Evolutionary conservation across 139 green algal genomes (phyloP), one percentile per base, ranked within the genome.

Genomic region (Ettlia oleoabundans): DNA sequence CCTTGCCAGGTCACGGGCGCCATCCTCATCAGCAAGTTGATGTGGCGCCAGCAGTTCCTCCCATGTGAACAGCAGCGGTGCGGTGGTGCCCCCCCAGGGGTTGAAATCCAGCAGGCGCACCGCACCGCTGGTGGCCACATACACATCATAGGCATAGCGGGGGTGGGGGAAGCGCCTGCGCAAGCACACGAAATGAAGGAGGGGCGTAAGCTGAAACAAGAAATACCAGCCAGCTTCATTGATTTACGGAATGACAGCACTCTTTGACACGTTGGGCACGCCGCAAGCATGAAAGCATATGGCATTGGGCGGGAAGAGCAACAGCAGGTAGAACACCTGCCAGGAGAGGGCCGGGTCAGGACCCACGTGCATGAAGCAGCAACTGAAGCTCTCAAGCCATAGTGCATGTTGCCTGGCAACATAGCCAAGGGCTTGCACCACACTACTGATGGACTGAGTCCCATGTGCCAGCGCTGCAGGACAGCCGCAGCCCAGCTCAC

Each of bases 41-140:
- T n/a, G n/a, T n/a, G n/a, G n/a, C 51, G 47, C n/a, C 35, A n/a
- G n/a, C 38, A 96, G 87, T 55, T 95, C 89, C 41, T 92, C 79
- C 95, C 95, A 98, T 26, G 80, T 79, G 84, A 97, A 99, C 10
- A 99, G 88, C 74, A 98, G 90, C 19, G 96, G 93, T 0, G 90
- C 88, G 13, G 96, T 98, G 30, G 90, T 92, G 66, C 85, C 89
- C 13, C 89, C 86, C 37, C 92, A 81, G 0, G 95, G 92, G 84
- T 98, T 98, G 82, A 99, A 94, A 87, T 99, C 96, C 26, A 99
- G 9, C 7, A 99, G 71, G 28, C 87, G 87, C 1, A 97, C 87
- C 1, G 83, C 71, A 28, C 72, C 70, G 40, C 61, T 86, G 21
- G 81, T 82, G 9, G 93, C 87, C 0, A 99, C 83, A 67, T 98